Evolutionary conservation across 2,329 filamentous ascomycete genomes (phyloP).

Genomic region (Aspergillus hiratsukae): DNA sequence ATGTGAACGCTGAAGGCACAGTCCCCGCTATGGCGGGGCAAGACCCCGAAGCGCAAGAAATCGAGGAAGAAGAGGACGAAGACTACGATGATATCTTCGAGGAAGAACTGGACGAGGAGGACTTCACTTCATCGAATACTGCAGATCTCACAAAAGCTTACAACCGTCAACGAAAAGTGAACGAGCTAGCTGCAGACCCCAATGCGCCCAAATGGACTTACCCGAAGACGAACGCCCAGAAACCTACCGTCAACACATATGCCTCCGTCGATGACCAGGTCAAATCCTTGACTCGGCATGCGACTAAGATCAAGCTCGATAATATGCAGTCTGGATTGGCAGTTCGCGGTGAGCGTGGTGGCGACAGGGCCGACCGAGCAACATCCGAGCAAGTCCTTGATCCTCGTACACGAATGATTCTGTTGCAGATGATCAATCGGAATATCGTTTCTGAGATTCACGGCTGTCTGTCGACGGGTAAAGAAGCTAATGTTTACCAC

Average conservation of each 20-base stretch:
- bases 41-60: constrained; percentile 30
- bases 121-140: constrained; percentile 53
- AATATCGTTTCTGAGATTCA: constrained; percentile 86
- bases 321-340: constrained; percentile 52
- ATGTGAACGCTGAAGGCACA: constrained; percentile 36
- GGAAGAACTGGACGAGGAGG: constrained; percentile 52
- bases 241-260: constrained; percentile 72
- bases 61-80: constrained; percentile 52
- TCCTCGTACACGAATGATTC: constrained; percentile 88
- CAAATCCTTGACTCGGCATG: constrained; percentile 76
- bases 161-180: constrained; percentile 73
- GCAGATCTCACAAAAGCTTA: constrained; percentile 78
- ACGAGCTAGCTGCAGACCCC: constrained; percentile 47
- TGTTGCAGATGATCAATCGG: constrained; percentile 93
- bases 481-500: constrained; percentile 97
- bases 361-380: constrained; percentile 84
- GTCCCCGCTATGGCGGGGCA: constrained; percentile 31
- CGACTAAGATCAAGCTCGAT: constrained; percentile 77
- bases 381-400: constrained; percentile 94
- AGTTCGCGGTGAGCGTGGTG: constrained; percentile 42
- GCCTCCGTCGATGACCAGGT: constrained; percentile 84
- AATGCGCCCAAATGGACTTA: constrained; percentile 52
- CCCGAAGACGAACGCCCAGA: constrained; percentile 72
- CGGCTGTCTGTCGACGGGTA: constrained; percentile 91
- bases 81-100: constrained; percentile 59